Evolutionary conservation across 2,329 filamentous ascomycete genomes (phyloP).

Genomic region (Diaporthe sp.): DNA sequence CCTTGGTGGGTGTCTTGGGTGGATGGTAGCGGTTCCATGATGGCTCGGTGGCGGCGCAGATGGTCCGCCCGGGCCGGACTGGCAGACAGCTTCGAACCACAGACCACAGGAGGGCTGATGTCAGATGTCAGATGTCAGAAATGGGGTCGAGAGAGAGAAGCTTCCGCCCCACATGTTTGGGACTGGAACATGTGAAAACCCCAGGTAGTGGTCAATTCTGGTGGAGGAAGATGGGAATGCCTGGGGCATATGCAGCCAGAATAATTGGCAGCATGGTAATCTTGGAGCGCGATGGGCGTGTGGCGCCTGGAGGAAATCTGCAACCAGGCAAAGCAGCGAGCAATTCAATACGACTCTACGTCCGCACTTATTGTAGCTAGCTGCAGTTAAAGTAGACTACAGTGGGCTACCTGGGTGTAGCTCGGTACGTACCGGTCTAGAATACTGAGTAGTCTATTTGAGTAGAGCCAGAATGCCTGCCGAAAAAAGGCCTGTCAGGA

Average conservation of each 20-base stretch:
- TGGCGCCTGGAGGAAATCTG: constrained; percentile 24
- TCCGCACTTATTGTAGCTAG: constrained; percentile 3
- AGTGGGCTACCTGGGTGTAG: not conserved
- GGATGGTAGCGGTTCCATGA: constrained; percentile 38
- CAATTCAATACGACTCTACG: constrained; percentile 10
- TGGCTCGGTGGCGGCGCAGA: constrained; percentile 26
- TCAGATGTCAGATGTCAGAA: constrained; percentile 28
- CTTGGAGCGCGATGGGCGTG: not conserved
- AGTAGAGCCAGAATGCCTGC: not conserved
- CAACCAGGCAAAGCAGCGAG: constrained; percentile 15
- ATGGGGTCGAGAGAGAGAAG: constrained; percentile 27
- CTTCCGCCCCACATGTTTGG: constrained; percentile 34
- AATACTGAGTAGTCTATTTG: not conserved
- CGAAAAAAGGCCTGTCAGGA: constrained; percentile 1
- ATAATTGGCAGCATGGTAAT: constrained; percentile 22
- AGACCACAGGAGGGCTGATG: constrained; percentile 29
- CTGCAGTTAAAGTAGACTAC: not conserved
- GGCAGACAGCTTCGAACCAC: constrained; percentile 40
- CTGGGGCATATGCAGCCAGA: constrained; percentile 25
- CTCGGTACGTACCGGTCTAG: not conserved
- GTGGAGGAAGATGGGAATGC: constrained; percentile 15
- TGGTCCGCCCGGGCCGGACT: constrained; percentile 7
- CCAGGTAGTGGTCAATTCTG: constrained; percentile 17
- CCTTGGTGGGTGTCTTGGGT: constrained; percentile 33
- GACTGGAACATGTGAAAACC: not conserved